Evolutionary conservation across 305 asterid species (phyloP), one percentile per base, ranked within the genome.

Genomic region (Lippia alba): DNA sequence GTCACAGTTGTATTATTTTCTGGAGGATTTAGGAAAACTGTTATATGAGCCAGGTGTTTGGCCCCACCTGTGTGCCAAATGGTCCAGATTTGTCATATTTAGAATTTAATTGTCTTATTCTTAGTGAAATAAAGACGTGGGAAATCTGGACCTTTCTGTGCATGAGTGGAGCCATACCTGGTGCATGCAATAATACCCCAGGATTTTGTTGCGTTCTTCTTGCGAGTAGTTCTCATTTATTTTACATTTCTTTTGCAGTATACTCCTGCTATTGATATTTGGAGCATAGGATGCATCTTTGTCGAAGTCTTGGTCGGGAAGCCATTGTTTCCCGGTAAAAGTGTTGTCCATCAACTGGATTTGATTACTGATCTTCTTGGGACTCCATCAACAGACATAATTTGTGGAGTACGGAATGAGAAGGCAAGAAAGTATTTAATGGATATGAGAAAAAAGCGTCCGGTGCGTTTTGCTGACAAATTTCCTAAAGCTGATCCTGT

Each of bases 361-460:
- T 74, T 87, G 75, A 86, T 86, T 51, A 84, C 91, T 20, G 86
- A 87, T 80, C 76, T 84, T 72, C 83, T 87, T 4, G 92, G 92
- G 56, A 84, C 90, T 11, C 92, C 92, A 64, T 74, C 92, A 45
- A 78, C 83, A 68, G 97, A 94, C 67, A 90, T 91, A 7, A 80
- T 94, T 71, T 78, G 96, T 54, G 94, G 97, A 58, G 98, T 88
- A 9, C 82, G 88, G 17, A 86, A 84, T 48, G 94, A 88, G 76
- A 88, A 88, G 84, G 91, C 94, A 12, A 84, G 89, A 64, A 88
- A 81, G 73, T 88, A 86, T 74, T 81, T 88, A 46, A 82, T 74
- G 67, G 80, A 74, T 51, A 80, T 88, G 89, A 68, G 85, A 61
- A 88, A 78, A 77, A 88, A 88, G 64, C 71, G 70, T 12, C 46